These are phyloP conservation scores for Antitrichia curtipendula DNA, from an alignment of 225 moss, liverwort and hornwort species.

Conservation along the genomic window DNA sequence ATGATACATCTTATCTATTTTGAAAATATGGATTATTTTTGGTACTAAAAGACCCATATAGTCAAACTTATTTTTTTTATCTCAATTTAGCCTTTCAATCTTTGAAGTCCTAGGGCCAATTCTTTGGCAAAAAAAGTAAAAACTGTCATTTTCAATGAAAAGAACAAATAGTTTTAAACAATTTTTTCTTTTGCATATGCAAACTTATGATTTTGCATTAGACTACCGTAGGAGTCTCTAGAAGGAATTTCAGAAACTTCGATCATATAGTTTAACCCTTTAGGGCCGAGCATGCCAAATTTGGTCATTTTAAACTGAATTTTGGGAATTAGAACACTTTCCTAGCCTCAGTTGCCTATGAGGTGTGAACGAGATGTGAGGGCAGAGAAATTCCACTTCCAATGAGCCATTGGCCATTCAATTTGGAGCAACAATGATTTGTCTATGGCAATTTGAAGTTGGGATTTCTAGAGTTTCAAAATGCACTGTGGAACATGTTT, in stretches of 20 bases:
- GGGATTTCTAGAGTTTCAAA: too few species aligned
- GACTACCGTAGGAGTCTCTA: too few species aligned
- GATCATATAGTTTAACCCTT: background rate
- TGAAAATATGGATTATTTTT: background rate
- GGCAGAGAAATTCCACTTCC: too few species aligned
- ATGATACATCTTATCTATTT: background rate
- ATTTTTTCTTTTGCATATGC: background rate
- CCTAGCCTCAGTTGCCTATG: too few species aligned
- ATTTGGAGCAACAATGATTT: too few species aligned
- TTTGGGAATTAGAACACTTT: too few species aligned
- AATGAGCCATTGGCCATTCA: too few species aligned
- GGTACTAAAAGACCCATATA: accelerated
- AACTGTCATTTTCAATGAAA: background rate
- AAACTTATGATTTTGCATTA: background rate
- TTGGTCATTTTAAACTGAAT: too few species aligned
- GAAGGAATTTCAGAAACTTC: background rate
- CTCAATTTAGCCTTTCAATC: background rate
- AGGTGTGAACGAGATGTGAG: too few species aligned
- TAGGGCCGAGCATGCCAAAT: too few species aligned
- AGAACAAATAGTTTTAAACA: background rate
- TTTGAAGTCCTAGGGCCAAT: accelerated
- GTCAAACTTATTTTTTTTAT: background rate
- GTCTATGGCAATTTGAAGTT: too few species aligned
- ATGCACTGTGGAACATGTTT: too few species aligned
- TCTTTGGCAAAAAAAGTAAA: background rate